A percentile compares a stretch with the other conserved stretches of the same genome.
Conservation (phyloP, 352 stramenopile genomes). For the Phytopythium sindhum region DNA sequence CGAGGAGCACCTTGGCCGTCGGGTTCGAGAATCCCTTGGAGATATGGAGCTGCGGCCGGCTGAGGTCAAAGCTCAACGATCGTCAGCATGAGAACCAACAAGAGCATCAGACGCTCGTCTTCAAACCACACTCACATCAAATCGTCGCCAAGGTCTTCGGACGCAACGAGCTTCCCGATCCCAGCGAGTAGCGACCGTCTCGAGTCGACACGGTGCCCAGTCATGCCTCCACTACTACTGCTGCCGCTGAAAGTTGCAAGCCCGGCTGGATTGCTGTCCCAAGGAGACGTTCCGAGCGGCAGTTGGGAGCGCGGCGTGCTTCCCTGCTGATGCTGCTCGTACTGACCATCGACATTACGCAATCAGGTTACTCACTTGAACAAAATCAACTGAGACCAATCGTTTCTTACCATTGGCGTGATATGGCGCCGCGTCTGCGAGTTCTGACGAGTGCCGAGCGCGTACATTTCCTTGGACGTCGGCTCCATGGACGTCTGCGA, state of each 20-base stretch:
- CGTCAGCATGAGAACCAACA: neutral
- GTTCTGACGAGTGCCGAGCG: constrained; percentile 45
- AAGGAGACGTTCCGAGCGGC: neutral
- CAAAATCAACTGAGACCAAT: neutral
- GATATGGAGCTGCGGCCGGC: constrained; percentile 46
- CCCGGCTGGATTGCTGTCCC: constrained; percentile 1
- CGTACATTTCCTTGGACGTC: constrained; percentile 41
- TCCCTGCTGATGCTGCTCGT: constrained; percentile 11
- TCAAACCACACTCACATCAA: constrained; percentile 24
- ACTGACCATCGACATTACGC: constrained; percentile 10
- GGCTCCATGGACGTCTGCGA: constrained; percentile 55
- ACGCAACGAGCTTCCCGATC: constrained; percentile 69
- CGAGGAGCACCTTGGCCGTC: constrained; percentile 51
- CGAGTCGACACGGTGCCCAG: constrained; percentile 41
- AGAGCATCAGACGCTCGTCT: neutral
- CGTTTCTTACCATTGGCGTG: constrained; percentile 38
- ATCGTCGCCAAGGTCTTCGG: constrained; percentile 41
- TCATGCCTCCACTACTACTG: constrained; percentile 28
- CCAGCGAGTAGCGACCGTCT: constrained; percentile 68
- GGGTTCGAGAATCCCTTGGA: constrained; percentile 48
- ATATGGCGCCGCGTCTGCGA: constrained; percentile 65
- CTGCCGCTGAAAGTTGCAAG: constrained; percentile 12
- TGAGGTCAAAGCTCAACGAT: constrained; percentile 5
- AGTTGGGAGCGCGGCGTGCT: constrained; percentile 6
- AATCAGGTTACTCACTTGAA: neutral